Conservation (phyloP, 2,329 filamentous ascomycete species). For the Botryotinia calthae region DNA sequence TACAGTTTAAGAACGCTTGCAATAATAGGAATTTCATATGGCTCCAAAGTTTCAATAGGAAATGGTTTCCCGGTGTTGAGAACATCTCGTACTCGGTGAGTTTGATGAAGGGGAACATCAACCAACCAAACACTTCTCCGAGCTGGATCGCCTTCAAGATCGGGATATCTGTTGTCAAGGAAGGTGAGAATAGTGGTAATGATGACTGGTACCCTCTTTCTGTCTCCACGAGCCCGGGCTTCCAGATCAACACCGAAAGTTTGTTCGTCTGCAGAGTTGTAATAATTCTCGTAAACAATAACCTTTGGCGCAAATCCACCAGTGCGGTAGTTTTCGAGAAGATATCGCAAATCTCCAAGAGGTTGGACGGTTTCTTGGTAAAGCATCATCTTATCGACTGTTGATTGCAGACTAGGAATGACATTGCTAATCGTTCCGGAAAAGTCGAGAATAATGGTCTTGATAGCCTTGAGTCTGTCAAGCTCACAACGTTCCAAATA, state of each 20-base stretch:
- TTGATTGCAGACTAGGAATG: constrained; percentile 91
- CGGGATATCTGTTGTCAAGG: constrained; percentile 93
- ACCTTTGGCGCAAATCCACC: constrained; percentile 89
- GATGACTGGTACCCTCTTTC: constrained; percentile 90
- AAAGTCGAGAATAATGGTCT: constrained; percentile 96
- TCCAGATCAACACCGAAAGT: constrained; percentile 98
- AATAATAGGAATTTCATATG: constrained; percentile 92
- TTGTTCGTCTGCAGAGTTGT: constrained; percentile 96
- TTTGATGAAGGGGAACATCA: constrained; percentile 81
- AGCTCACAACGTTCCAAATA: constrained; percentile 98
- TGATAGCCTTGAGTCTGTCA: constrained; percentile 94
- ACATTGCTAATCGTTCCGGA: constrained; percentile 97
- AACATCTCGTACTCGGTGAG: constrained; percentile 76
- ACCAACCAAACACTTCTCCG: constrained; percentile 90
- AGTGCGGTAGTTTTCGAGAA: constrained; percentile 95
- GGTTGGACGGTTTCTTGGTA: constrained; percentile 99
- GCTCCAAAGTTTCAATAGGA: constrained; percentile 71
- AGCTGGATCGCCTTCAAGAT: constrained; percentile 93
- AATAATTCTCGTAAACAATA: constrained; percentile 96
- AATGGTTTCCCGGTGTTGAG: constrained; percentile 87
- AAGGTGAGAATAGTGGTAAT: constrained; percentile 93
- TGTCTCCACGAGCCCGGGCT: constrained; percentile 85
- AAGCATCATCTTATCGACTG: constrained; percentile 97
- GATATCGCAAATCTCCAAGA: constrained; percentile 80
- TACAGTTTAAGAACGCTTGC: constrained; percentile 93